Percentiles rank a stretch among this genome's conserved stretches.
phyloP scores from a whole-genome alignment of 2,329 filamentous ascomycete genomes.

The Aureobasidium sp. region DNA sequence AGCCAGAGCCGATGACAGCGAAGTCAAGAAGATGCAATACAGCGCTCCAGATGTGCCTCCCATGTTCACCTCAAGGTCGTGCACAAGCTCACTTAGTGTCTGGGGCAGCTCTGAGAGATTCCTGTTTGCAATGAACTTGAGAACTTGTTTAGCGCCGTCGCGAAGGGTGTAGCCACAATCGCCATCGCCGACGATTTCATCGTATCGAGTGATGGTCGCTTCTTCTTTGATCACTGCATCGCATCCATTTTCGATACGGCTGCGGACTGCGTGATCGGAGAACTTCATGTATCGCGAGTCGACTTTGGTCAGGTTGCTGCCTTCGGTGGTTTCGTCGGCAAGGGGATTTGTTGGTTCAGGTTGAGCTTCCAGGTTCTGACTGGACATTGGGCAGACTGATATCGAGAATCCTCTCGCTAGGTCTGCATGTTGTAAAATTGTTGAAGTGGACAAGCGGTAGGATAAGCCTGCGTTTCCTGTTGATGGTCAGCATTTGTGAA shows the following conservation, averaged over 20 bases:
- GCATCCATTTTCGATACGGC: slow-evolving; percentile 25
- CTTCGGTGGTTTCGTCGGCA: slow-evolving; percentile 3
- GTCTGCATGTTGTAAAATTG: slow-evolving; percentile 24
- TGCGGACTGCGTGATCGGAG: slow-evolving; percentile 22
- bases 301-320: slow-evolving; percentile 11
- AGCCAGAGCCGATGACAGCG: slow-evolving; percentile 23
- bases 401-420: slow-evolving; percentile 28
- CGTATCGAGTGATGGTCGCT: slow-evolving; percentile 30
- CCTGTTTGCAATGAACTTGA: slow-evolving; percentile 25
- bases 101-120: slow-evolving; percentile 24
- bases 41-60: slow-evolving; percentile 29
- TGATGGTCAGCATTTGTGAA: background rate
- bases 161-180: slow-evolving; percentile 31
- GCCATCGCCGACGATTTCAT: slow-evolving; percentile 30
- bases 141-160: slow-evolving; percentile 28
- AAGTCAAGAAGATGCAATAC: slow-evolving; percentile 30
- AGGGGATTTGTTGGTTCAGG: slow-evolving; percentile 16
- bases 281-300: slow-evolving; percentile 23
- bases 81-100: slow-evolving; percentile 23
- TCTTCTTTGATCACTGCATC: slow-evolving; percentile 27
- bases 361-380: slow-evolving; percentile 22
- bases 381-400: slow-evolving; percentile 25
- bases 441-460: slow-evolving; percentile 28
- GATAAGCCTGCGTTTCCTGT: slow-evolving; percentile 23
- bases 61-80: slow-evolving; percentile 30